A percentile compares a stretch with the other conserved stretches of the same genome.
Evolutionary conservation across 1,284 basidiomycete species (phyloP).

Genomic region (Omphalotus olearius): DNA sequence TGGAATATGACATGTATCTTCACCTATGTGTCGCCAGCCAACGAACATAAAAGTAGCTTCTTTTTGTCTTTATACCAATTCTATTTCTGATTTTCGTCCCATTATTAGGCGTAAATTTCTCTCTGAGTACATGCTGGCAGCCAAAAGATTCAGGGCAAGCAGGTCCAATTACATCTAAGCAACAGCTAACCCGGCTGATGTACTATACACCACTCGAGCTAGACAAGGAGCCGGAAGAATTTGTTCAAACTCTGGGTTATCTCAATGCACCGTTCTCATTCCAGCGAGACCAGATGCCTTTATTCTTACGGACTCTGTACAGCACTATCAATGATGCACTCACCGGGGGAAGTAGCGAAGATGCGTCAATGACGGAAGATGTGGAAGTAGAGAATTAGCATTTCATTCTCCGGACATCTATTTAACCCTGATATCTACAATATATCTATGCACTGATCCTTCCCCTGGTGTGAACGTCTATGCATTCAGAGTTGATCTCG

Average conservation of each 20-base stretch:
- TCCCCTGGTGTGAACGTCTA: conserved; percentile 62
- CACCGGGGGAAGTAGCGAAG: background rate
- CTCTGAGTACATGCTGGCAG: conserved; percentile 38
- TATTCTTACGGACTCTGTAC: conserved; percentile 50
- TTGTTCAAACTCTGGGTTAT: conserved; percentile 55
- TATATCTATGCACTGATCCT: too few species aligned
- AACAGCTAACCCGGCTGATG: conserved; percentile 43
- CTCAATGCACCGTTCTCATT: conserved; percentile 65
- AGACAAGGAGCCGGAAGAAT: conserved; percentile 52
- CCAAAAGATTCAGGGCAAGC: conserved; percentile 30
- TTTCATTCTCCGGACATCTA: too few species aligned
- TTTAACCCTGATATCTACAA: background rate
- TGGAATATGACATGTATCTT: conserved; percentile 49
- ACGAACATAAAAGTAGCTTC: conserved; percentile 25
- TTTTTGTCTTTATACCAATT: background rate
- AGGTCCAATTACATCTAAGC: conserved; percentile 23
- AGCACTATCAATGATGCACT: conserved; percentile 7
- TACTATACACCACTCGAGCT: conserved; percentile 62
- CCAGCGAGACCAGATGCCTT: conserved; percentile 53
- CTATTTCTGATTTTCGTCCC: background rate
- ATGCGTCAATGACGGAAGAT: background rate
- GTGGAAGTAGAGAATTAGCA: too few species aligned
- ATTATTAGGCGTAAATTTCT: conserved; percentile 54
- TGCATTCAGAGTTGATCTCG: conserved; percentile 32
- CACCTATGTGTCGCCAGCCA: conserved; percentile 37